Base-by-base conservation (phyloP, 208 protist species). In the Trypanosoma scelopori region DNA sequence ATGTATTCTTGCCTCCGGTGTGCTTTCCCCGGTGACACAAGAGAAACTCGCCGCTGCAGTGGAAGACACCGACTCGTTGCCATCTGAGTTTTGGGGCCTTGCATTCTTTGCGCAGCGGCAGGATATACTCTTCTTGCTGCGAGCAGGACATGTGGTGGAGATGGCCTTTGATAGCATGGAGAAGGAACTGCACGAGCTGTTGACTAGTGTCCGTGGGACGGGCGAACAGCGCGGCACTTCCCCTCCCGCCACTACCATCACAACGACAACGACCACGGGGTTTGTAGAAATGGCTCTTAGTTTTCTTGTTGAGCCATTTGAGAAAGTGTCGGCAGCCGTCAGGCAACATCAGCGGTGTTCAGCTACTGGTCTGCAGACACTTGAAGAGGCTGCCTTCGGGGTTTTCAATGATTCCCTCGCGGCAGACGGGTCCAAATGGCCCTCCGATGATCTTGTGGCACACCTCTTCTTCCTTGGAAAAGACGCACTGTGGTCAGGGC, bases 111-210 rank as follows among this genome's bases (percentile, higher is more conserved):
- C 77, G 1, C 72, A 75, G 32, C 62, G 74, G n/a, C 32, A 47
- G 16, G 76, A 82, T 49, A 66, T 86, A 30, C 66, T 81, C 43
- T 79, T 75, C 59, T 28, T 79, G 43, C 67, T 86, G 15, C 53
- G 62, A 6, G 67, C 55, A 3, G 35, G 71, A 47, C 73, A 79
- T 5, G 15, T 82, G 35, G 51, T 82, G 22, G 80, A 86, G 46
- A 12, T 56, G 3, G 56, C 65, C n/a, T 61, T 81, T 3, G 32
- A 52, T 30, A 47, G 35, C 3, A 35, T 75, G 53, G 16, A 74
- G 46, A 27, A 55, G 45, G 48, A 39, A 22, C 55, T 74, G 1
- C 1, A 6, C 23, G 47, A 37, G 18, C 59, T 73, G 18, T 52
- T 55, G 13, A 20, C 16, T 12, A 16, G 45, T 42, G 37, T 52